Evolutionary conservation across 129 eudicot species (phyloP).

Genomic region (Helianthus tuberosus): DNA sequence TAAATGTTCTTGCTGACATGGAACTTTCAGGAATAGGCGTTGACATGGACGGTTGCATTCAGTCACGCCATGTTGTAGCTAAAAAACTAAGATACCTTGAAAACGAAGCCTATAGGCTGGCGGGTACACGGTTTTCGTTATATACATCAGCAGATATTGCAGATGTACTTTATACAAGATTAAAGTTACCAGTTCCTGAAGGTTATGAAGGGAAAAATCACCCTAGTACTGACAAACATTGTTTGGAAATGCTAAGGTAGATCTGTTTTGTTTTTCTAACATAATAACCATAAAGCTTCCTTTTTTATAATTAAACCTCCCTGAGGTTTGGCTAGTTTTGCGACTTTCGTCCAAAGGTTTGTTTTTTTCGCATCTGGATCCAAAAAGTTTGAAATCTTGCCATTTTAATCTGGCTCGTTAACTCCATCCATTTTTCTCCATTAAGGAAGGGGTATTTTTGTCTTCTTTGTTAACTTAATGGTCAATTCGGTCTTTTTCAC

Average conservation of each 20-base stretch:
- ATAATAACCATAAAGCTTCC: not conserved
- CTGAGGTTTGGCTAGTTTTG: too few species aligned
- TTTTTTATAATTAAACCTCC: not conserved
- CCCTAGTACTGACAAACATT: constrained; percentile 94
- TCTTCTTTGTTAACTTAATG: too few species aligned
- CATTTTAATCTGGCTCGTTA: too few species aligned
- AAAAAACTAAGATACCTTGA: constrained; percentile 78
- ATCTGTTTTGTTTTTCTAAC: constrained; percentile 1
- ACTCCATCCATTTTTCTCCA: too few species aligned
- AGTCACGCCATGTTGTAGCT: constrained; percentile 69
- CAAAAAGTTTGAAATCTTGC: too few species aligned
- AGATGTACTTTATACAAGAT: constrained; percentile 77
- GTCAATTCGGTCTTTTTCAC: too few species aligned
- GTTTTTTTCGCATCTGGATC: too few species aligned
- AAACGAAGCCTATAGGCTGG: constrained; percentile 77
- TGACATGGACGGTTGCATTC: constrained; percentile 95
- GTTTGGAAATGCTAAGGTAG: constrained; percentile 86
- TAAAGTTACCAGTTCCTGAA: constrained; percentile 85
- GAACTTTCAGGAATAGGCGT: constrained; percentile 92
- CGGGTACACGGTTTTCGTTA: constrained; percentile 87
- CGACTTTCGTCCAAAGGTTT: too few species aligned
- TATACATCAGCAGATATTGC: constrained; percentile 93
- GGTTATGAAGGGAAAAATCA: constrained; percentile 81
- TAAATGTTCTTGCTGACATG: constrained; percentile 91
- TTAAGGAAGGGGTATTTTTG: too few species aligned